Evolutionary conservation across 805 yeast species (phyloP).

Genomic region (Metschnikowia reukaufii): DNA sequence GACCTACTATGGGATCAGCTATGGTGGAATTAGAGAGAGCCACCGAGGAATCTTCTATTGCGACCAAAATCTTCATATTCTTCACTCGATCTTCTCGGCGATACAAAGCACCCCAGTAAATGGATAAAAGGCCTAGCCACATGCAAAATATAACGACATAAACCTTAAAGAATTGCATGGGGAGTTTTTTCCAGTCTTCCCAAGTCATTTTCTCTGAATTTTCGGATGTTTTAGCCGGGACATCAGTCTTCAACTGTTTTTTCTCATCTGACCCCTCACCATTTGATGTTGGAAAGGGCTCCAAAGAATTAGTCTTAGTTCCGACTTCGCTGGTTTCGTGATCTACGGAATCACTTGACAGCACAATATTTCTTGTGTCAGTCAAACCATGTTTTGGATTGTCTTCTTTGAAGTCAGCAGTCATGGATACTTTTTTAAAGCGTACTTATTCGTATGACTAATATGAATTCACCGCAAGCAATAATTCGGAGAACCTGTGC

Average conservation of each 20-base stretch:
- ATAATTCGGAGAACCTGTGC: too few species aligned
- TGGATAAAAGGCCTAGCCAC: slow-evolving; percentile 34
- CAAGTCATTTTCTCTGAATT: slow-evolving; percentile 9
- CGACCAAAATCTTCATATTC: slow-evolving; percentile 39
- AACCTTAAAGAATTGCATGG: slow-evolving; percentile 18
- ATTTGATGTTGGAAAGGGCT: not conserved
- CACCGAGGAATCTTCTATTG: slow-evolving; percentile 29
- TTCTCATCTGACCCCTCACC: not conserved
- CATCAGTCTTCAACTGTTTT: not conserved
- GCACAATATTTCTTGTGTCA: not conserved
- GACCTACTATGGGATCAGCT: slow-evolving; percentile 21
- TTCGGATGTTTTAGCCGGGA: not conserved
- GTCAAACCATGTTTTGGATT: not conserved
- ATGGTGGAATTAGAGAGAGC: slow-evolving; percentile 22
- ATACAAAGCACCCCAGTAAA: slow-evolving; percentile 44
- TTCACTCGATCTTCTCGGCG: slow-evolving; percentile 28
- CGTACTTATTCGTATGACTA: too few species aligned
- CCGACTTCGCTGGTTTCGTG: not conserved
- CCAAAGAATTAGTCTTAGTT: not conserved
- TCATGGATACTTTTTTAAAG: not conserved
- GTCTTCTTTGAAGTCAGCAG: not conserved
- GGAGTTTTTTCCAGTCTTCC: slow-evolving; percentile 16
- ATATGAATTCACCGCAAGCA: too few species aligned
- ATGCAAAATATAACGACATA: slow-evolving; percentile 23
- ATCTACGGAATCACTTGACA: not conserved